Conservation (phyloP, 1,139 yeast species). For the Candida tetrigidarum region DNA sequence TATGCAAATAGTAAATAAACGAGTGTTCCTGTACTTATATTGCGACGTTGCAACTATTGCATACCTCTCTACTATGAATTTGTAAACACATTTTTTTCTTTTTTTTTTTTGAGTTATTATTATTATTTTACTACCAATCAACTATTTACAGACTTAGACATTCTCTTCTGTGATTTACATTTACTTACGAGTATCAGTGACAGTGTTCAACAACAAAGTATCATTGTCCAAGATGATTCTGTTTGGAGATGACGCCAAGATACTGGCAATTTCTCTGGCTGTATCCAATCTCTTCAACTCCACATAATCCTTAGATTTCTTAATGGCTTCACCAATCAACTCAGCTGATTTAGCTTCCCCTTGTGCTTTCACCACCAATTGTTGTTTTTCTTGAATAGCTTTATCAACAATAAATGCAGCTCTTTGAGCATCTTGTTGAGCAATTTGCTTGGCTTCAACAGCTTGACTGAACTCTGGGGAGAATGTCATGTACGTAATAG, state of each 20-base stretch:
- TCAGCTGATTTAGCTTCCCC: slow-evolving; percentile 99
- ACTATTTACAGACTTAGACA: neutral
- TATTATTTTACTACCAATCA: neutral
- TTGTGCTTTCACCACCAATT: slow-evolving; percentile 92
- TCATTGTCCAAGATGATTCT: slow-evolving; percentile 90
- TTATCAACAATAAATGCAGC: slow-evolving; percentile 97
- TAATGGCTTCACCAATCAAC: slow-evolving; percentile 98
- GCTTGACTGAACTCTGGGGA: slow-evolving; percentile 98
- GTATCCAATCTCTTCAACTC: slow-evolving; percentile 97
- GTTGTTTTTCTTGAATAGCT: slow-evolving; percentile 97
- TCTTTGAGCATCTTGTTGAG: slow-evolving; percentile 99
- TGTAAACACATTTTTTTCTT: neutral
- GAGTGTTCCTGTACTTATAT: neutral
- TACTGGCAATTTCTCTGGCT: slow-evolving; percentile 92
- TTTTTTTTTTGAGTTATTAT: neutral
- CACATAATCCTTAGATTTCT: slow-evolving; percentile 92
- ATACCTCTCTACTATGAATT: neutral
- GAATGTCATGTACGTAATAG: slow-evolving; percentile 94
- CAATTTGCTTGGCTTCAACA: slow-evolving; percentile 98
- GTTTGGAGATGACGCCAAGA: slow-evolving; percentile 87
- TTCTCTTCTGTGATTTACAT: neutral
- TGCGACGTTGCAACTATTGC: too few relatives aligned
- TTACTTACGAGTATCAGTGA: slow-evolving; percentile 57
- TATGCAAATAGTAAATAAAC: neutral
- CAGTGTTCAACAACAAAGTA: slow-evolving; percentile 87